These are phyloP conservation scores for Plantago major DNA, from an alignment of 257 asterid species.

Conservation along the genomic window DNA sequence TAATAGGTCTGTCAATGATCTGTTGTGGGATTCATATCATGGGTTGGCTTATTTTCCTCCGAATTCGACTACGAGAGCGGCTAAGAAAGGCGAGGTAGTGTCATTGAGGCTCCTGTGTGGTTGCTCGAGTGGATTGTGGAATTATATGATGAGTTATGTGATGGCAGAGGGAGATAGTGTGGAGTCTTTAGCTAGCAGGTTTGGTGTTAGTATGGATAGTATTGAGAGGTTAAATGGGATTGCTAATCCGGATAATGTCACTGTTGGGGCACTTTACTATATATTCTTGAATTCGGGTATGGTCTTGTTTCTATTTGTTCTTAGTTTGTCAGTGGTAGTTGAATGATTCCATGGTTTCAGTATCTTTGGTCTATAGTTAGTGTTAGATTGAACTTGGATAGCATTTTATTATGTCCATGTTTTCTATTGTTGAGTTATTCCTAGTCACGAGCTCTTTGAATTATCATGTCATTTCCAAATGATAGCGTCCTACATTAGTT, in stretches of 20 bases:
- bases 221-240: slow-evolving; percentile 77
- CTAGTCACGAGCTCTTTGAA: too few species aligned
- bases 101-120: slow-evolving; percentile 79
- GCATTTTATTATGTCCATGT: not conserved
- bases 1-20: slow-evolving; percentile 66
- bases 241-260: slow-evolving; percentile 76
- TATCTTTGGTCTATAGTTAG: slow-evolving; percentile 9
- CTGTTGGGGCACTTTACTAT: slow-evolving; percentile 72
- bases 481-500: not conserved
- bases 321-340: not conserved
- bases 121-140: slow-evolving; percentile 94
- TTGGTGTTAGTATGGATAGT: slow-evolving; percentile 97
- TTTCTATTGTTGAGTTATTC: not conserved
- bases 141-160: slow-evolving; percentile 93
- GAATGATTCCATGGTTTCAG: slow-evolving; percentile 1
- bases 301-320: not conserved
- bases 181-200: slow-evolving; percentile 83
- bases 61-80: slow-evolving; percentile 58
- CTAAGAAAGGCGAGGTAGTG: slow-evolving; percentile 76
- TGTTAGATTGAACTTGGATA: slow-evolving; percentile 5
- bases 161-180: slow-evolving; percentile 84
- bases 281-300: slow-evolving; percentile 85
- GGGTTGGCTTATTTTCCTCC: slow-evolving; percentile 84
- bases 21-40: slow-evolving; percentile 63
- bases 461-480: not conserved